These are phyloP conservation scores for Capronia americana DNA, from an alignment of 2,329 filamentous ascomycete species.

Conservation along the genomic window DNA sequence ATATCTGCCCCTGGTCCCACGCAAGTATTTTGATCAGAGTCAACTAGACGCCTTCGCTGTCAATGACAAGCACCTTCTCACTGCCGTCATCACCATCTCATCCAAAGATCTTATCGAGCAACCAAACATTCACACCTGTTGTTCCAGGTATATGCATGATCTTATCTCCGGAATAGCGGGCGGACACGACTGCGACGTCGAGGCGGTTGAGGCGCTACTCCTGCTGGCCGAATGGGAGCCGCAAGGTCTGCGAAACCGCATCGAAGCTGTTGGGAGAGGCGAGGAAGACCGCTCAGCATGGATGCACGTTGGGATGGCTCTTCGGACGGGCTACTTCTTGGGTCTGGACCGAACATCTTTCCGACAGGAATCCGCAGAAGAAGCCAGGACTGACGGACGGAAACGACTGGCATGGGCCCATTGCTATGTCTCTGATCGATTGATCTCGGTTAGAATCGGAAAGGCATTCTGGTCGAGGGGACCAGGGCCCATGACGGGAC, in stretches of 20 bases:
- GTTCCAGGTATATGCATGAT: conserved; percentile 72
- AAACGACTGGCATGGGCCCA: conserved; percentile 72
- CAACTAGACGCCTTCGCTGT: conserved; percentile 63
- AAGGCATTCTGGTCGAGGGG: conserved; percentile 77
- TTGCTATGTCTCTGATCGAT: conserved; percentile 70
- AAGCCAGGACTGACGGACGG: conserved; percentile 65
- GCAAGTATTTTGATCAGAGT: conserved; percentile 62
- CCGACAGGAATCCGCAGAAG: conserved; percentile 64
- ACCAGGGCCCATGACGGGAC: conserved; percentile 69
- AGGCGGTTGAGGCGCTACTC: conserved; percentile 72
- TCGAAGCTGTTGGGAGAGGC: conserved; percentile 70
- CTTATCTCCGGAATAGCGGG: conserved; percentile 71
- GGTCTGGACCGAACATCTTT: conserved; percentile 73
- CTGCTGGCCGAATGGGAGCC: conserved; percentile 76
- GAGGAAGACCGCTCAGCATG: conserved; percentile 77
- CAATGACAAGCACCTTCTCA: conserved; percentile 70
- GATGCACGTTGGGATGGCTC: conserved; percentile 76
- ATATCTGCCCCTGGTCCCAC: conserved; percentile 72
- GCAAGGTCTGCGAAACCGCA: conserved; percentile 65
- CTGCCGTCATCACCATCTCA: conserved; percentile 72
- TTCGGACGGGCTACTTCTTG: conserved; percentile 73
- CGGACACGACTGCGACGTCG: conserved; percentile 70
- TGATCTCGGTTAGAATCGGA: conserved; percentile 73
- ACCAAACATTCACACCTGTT: conserved; percentile 68
- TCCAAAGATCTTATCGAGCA: conserved; percentile 73